Evolutionary conservation across 106 monocot genomes (phyloP).

Genomic region (Apostasia shenzhenica): DNA sequence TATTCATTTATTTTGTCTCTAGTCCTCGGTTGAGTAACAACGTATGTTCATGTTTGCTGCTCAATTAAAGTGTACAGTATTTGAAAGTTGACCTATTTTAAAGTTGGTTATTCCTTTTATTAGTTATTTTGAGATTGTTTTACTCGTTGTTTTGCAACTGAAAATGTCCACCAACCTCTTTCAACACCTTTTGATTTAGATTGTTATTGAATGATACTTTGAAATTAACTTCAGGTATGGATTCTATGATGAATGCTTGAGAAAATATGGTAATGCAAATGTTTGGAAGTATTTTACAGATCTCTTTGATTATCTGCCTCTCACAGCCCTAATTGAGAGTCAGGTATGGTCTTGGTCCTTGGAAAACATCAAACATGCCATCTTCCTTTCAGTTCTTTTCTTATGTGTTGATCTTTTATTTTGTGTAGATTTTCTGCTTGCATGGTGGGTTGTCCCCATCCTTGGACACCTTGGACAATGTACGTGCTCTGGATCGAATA

Average conservation of each 20-base stretch:
- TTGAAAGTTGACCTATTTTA: too few relatives aligned
- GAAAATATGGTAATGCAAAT: constrained; percentile 97
- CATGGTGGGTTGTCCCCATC: constrained; percentile 89
- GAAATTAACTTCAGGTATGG: constrained; percentile 53
- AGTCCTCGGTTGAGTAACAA: too few relatives aligned
- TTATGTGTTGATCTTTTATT: background rate
- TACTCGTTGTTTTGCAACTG: too few relatives aligned
- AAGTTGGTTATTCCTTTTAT: too few relatives aligned
- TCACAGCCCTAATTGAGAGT: constrained; percentile 86
- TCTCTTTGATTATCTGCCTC: constrained; percentile 85
- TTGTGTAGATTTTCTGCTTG: constrained; percentile 66
- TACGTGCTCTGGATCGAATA: constrained; percentile 78
- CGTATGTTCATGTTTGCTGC: too few relatives aligned
- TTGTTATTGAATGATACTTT: background rate
- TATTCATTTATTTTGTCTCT: too few relatives aligned
- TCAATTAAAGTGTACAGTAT: too few relatives aligned
- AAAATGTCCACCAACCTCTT: too few relatives aligned
- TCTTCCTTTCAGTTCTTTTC: background rate
- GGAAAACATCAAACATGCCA: background rate
- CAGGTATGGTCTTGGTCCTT: constrained; percentile 38
- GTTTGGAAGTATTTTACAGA: constrained; percentile 98
- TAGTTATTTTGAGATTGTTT: too few relatives aligned
- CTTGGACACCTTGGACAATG: constrained; percentile 80
- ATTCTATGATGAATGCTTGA: constrained; percentile 93
- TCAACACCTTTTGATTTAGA: too few relatives aligned